These are phyloP conservation scores for Xylaria intraflava DNA, from an alignment of 495 filamentous ascomycete species.

Conservation along the genomic window DNA sequence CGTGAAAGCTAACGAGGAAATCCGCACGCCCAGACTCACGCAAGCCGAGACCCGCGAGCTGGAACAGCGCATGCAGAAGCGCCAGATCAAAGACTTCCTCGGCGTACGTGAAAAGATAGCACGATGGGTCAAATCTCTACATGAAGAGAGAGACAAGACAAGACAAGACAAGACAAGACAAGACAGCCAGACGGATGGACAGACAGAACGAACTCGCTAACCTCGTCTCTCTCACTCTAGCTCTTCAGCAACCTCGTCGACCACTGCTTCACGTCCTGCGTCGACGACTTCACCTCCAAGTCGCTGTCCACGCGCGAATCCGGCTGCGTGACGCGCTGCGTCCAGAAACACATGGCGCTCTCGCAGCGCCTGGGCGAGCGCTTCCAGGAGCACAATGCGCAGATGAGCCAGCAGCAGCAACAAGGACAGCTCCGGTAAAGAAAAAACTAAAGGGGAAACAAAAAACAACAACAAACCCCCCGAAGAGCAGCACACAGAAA, in stretches of 20 bases:
- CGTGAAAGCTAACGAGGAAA: neutral
- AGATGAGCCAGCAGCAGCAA: conserved; percentile 67
- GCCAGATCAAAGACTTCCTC: conserved; percentile 99
- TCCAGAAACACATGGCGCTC: conserved; percentile 88
- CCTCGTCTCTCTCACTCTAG: conserved; percentile 39
- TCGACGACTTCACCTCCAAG: conserved; percentile 98
- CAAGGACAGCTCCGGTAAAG: conserved; percentile 27
- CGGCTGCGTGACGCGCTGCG: conserved; percentile 84
- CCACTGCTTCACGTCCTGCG: conserved; percentile 91
- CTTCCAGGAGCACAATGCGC: conserved; percentile 90
- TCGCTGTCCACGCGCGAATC: conserved; percentile 79
- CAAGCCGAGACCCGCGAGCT: conserved; percentile 84
- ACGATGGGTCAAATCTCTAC: too few relatives aligned
- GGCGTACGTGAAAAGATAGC: conserved; percentile 53
- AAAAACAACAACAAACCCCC: neutral
- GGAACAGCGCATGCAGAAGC: conserved; percentile 82
- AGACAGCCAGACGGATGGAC: neutral
- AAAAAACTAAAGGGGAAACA: neutral
- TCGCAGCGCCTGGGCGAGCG: conserved; percentile 79
- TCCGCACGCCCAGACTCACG: conserved; percentile 55
- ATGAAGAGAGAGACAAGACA: neutral
- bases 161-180: neutral
- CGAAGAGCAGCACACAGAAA: too few relatives aligned
- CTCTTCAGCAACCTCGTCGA: conserved; percentile 96
- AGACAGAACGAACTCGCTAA: neutral